Evolutionary conservation across 2,329 filamentous ascomycete species (phyloP).

Genomic region (Didymella lethalis): DNA sequence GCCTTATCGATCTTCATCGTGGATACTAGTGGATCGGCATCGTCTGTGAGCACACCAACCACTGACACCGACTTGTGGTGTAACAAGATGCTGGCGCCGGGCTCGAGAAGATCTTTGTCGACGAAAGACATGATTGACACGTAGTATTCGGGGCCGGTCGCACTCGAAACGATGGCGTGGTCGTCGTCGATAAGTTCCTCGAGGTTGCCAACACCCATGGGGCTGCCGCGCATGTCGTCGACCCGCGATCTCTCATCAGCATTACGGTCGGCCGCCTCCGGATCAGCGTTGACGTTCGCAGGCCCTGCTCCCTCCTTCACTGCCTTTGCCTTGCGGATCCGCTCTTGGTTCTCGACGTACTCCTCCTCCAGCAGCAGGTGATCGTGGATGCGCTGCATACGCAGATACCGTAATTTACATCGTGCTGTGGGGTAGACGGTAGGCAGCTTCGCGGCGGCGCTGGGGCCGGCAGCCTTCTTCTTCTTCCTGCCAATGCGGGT

Average conservation of each 20-base stretch:
- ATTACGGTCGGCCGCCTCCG: slow-evolving; percentile 84
- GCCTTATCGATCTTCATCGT: slow-evolving; percentile 99
- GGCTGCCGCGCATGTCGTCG: slow-evolving; percentile 97
- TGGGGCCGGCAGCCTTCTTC: slow-evolving; percentile 92
- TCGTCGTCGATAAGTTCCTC: slow-evolving; percentile 99
- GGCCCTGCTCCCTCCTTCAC: slow-evolving; percentile 62
- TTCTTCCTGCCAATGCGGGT: slow-evolving; percentile 98
- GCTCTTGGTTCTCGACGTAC: slow-evolving; percentile 99
- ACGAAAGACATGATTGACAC: slow-evolving; percentile 99
- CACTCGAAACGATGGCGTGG: slow-evolving; percentile 97
- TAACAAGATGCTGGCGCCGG: slow-evolving; percentile 90
- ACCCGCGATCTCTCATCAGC: slow-evolving; percentile 94
- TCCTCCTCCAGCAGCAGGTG: slow-evolving; percentile 96
- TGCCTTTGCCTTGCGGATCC: slow-evolving; percentile 88
- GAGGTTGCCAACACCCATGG: slow-evolving; percentile 96
- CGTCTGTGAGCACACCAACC: slow-evolving; percentile 94
- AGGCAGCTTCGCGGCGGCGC: slow-evolving; percentile 93
- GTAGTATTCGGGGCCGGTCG: slow-evolving; percentile 97
- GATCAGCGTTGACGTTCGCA: slow-evolving; percentile 62
- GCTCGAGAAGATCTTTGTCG: slow-evolving; percentile 97
- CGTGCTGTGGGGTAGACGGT: slow-evolving; percentile 93
- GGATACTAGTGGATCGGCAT: slow-evolving; percentile 91
- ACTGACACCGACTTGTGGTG: slow-evolving; percentile 99
- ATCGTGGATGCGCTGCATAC: slow-evolving; percentile 99
- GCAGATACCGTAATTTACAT: slow-evolving; percentile 95